phyloP scores from a whole-genome alignment of 106 monocot genomes.

The Triglochin maritima region DNA sequence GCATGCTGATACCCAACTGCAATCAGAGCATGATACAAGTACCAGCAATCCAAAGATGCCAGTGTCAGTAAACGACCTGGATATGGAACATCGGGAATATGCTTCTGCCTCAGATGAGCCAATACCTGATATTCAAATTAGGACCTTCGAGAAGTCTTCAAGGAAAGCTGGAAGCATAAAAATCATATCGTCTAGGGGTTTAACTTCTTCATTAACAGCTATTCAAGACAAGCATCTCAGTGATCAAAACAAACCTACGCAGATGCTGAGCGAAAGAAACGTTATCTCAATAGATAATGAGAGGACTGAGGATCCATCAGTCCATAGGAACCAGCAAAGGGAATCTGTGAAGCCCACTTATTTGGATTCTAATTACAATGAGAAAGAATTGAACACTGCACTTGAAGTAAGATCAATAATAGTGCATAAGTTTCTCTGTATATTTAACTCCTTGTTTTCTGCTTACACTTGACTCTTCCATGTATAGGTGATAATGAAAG shows the following conservation, averaged over 20 bases:
- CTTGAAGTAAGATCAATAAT: slow-evolving; percentile 30
- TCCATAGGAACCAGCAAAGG: slow-evolving; percentile 17
- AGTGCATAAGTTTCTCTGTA: neutral
- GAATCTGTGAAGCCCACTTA: slow-evolving; percentile 13
- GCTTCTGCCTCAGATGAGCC: slow-evolving; percentile 45
- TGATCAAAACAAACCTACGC: slow-evolving; percentile 18
- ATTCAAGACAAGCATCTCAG: slow-evolving; percentile 18
- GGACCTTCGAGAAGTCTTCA: slow-evolving; percentile 21
- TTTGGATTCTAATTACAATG: slow-evolving; percentile 31
- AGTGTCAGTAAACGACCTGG: slow-evolving; percentile 13
- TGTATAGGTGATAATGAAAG: slow-evolving; percentile 73
- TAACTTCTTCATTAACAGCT: slow-evolving; percentile 18
- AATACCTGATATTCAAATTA: slow-evolving; percentile 30
- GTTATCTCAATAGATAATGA: slow-evolving; percentile 21
- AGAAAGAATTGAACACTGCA: slow-evolving; percentile 54
- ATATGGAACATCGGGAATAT: slow-evolving; percentile 33
- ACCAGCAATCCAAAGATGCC: slow-evolving; percentile 23
- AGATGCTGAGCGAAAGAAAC: slow-evolving; percentile 4
- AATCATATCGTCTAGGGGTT: slow-evolving; percentile 57
- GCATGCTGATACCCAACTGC: slow-evolving; percentile 27
- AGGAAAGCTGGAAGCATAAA: slow-evolving; percentile 75
- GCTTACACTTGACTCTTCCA: neutral
- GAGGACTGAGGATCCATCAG: slow-evolving; percentile 16
- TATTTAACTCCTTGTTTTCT: neutral
- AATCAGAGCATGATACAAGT: slow-evolving; percentile 38